Evolutionary conservation across 768 basidiomycete species (phyloP).

Genomic region (Leccinum imitatum): DNA sequence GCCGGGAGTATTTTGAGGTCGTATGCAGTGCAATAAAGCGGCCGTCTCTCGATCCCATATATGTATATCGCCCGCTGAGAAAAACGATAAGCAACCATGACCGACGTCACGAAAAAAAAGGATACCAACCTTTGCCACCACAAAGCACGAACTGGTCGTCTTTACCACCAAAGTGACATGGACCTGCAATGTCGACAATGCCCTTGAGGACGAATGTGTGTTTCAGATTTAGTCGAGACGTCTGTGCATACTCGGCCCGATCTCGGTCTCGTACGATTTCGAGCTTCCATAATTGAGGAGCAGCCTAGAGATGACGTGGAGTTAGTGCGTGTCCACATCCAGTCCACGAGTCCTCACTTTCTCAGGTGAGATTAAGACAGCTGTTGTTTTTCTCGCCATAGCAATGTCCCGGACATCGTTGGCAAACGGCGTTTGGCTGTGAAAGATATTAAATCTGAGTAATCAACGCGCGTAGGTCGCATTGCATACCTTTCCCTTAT

Average conservation of each 20-base stretch:
- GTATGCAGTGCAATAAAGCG: constrained; percentile 67
- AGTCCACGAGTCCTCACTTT: constrained; percentile 22
- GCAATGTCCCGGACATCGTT: constrained; percentile 56
- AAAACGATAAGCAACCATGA: neutral
- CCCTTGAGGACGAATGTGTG: constrained; percentile 75
- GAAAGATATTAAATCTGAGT: constrained; percentile 12
- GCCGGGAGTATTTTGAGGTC: constrained; percentile 49
- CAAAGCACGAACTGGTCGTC: constrained; percentile 78
- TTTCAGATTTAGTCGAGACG: constrained; percentile 39
- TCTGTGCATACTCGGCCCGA: constrained; percentile 36
- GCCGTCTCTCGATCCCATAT: constrained; percentile 87
- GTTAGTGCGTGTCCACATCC: constrained; percentile 6
- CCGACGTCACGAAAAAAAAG: no score
- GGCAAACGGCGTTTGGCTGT: constrained; percentile 53
- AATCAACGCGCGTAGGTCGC: neutral
- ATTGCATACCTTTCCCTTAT: constrained; percentile 43
- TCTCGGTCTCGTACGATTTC: constrained; percentile 56
- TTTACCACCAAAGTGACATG: constrained; percentile 80
- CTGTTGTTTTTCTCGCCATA: constrained; percentile 43
- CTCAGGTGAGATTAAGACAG: constrained; percentile 42
- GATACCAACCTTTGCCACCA: constrained; percentile 62
- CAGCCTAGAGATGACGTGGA: constrained; percentile 43
- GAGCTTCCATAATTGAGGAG: constrained; percentile 78
- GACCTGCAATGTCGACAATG: constrained; percentile 72
- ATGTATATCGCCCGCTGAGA: constrained; percentile 73